Evolutionary conservation across 768 basidiomycete genomes (phyloP).

Genomic region (Mycena chlorophos): DNA sequence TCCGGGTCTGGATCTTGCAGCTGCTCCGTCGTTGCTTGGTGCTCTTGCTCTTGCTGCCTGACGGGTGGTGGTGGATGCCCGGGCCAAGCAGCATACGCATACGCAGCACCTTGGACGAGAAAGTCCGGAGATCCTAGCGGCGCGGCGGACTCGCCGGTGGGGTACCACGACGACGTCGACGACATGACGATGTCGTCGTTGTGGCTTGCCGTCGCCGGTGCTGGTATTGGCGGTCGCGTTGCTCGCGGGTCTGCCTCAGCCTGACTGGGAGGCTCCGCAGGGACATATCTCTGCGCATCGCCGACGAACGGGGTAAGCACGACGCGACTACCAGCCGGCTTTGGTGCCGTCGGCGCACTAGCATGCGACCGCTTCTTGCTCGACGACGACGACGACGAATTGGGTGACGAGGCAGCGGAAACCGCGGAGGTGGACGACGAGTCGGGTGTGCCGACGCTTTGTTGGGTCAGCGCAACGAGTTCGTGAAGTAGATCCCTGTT

Average conservation of each 20-base stretch:
- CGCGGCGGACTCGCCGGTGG: not conserved
- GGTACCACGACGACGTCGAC: not conserved
- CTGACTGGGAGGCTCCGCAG: too few relatives aligned
- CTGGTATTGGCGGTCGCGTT: not conserved
- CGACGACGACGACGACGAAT: not conserved
- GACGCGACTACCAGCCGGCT: not conserved
- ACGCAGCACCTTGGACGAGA: too few relatives aligned
- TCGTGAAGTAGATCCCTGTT: not conserved
- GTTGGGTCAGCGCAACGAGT: not conserved
- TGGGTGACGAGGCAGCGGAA: too few relatives aligned
- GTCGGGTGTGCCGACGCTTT: too few relatives aligned
- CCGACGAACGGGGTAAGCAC: not conserved
- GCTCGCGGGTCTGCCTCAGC: too few relatives aligned
- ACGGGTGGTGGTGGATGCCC: too few relatives aligned
- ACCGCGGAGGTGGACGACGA: too few relatives aligned
- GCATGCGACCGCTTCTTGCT: not conserved
- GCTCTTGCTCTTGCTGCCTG: too few relatives aligned
- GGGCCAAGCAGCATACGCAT: too few relatives aligned
- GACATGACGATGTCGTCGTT: not conserved
- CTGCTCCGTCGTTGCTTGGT: not conserved
- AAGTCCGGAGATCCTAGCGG: not conserved
- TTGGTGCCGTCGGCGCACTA: not conserved
- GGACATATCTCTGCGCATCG: not conserved
- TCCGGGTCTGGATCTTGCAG: not conserved
- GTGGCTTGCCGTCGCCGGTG: not conserved